Evolutionary conservation across 257 asterid genomes (phyloP), one percentile per base, ranked within the genome.

Genomic region (Solanum arcanum): DNA sequence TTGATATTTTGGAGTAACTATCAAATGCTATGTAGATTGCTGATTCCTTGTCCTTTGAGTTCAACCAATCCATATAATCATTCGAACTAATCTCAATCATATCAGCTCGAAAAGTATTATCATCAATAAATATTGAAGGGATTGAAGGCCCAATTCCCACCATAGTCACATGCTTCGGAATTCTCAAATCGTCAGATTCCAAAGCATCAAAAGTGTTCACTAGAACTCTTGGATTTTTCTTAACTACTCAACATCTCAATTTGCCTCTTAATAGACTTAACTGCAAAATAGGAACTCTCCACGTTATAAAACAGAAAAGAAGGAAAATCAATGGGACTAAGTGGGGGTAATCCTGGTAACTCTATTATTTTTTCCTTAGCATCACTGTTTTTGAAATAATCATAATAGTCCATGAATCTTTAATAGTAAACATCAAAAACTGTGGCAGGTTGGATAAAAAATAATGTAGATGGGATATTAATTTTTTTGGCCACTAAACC

Each of bases 61-160:
- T 37, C 41, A 37, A 37, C 41, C 8, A 37, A 37, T 37, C 41
- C 41, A 37, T 37, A 6, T 37, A 37, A 37, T 37, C 6, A 1
- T 37, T 37, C 41, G 9, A 37, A 37, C 41, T 37, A 37, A 37
- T 37, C 9, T 37, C 41, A 37, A 37, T 37, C 41, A 37, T 37
- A 37, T 37, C 41, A 37, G 41, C 41, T 37, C 8, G 0, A 0
- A 37, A 37, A 37, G 41, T 6, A 37, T 37, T 37, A 37, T 37
- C 41, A 6, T 37, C 41, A 37, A 37, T 6, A 37, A 37, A 37
- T 37, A 37, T 37, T 37, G 83, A 82, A 42, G 88, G 83, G 64
- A 86, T 62, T 39, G 85, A 85, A 7, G 91, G 91, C 9, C 90
- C 90, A 59, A 89, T 27, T 8, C 44, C 83, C 5, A 87, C 12